phyloP scores from a whole-genome alignment of 1,284 basidiomycete genomes.

The Ustilago crameri region DNA sequence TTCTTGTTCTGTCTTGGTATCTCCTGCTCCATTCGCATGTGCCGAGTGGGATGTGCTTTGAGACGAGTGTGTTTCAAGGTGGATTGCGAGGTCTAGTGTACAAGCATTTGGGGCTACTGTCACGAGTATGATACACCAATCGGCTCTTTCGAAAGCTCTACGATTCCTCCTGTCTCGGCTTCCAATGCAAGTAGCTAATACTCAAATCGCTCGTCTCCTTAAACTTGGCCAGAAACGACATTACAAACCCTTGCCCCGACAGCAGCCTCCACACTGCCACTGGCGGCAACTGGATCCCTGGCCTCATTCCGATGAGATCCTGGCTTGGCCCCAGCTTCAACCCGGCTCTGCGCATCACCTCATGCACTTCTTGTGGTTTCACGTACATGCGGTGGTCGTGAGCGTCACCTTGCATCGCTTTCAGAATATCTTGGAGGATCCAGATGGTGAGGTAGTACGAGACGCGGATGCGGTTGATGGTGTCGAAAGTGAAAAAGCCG shows the following conservation, averaged over 20 bases:
- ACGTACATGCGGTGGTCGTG: constrained; percentile 52
- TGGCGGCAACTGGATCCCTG: constrained; percentile 16
- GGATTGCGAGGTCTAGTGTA: too few species aligned
- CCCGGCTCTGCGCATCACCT: constrained; percentile 1
- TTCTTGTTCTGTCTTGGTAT: not conserved
- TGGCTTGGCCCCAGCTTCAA: constrained; percentile 18
- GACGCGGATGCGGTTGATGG: constrained; percentile 49
- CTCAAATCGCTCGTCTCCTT: constrained; percentile 15
- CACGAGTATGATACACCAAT: not conserved
- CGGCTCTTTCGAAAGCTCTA: not conserved
- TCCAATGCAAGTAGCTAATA: constrained; percentile 40
- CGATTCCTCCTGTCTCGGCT: not conserved
- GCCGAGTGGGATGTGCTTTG: too few species aligned
- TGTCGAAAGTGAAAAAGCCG: constrained; percentile 81
- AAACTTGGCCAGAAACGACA: constrained; percentile 19
- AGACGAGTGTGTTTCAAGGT: too few species aligned
- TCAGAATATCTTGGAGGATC: constrained; percentile 40
- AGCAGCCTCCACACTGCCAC: constrained; percentile 19
- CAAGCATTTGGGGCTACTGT: too few species aligned
- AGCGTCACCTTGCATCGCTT: constrained; percentile 43
- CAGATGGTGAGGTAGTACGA: constrained; percentile 51
- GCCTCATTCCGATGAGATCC: constrained; percentile 34
- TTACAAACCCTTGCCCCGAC: constrained; percentile 27
- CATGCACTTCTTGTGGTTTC: constrained; percentile 22
- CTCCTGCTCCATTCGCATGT: too few species aligned